Base-by-base conservation (phyloP, 768 basidiomycete species). In the Tricholoma hemisulphureum region DNA sequence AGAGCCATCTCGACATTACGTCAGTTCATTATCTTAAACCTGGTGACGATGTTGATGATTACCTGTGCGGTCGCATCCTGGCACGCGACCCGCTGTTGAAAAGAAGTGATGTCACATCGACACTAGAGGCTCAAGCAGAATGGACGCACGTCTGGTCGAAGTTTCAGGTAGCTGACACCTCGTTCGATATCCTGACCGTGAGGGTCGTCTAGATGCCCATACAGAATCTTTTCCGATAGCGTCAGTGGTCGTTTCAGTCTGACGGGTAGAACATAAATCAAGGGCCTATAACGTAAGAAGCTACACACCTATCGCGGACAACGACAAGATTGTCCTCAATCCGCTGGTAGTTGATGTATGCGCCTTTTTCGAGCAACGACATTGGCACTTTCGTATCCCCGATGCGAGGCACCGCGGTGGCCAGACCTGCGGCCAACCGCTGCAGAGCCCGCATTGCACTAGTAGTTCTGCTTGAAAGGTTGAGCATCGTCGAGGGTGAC, bases 201-300 rank as follows among this genome's bases (percentile, higher is more conserved):
- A 54, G 96, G 87, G 75, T 98, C 91, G 75, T 98, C 96, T 65
- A 98, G 83, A 79, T 99, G 97, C 57, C 97, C 97, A 73, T 99
- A 99, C 37, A 98, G 80, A 69, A 97, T 89, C 85, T 98, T 97
- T 76, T 98, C 95, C 58, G 95, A 95, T 65, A 96, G 76, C 14
- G 95, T 97, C 73, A 97, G 76, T 41, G 95, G 95, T 32, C 93
- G 91, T 67, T 88, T 84, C 65, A 97, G 79, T 71, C 95, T 96
- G 58, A n/a, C 4, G n/a, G 13, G 9, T 39, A 28, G 58, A 41
- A 58, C 24, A 35, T 55, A 51, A 67, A 60, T 32, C 52, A 53
- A 35, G 16, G 18, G 20, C 58, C 45, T 9, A 13, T 29, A 26
- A 20, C 18, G 16, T 51, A 45, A 48, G 13, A 32, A 54, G 21